Conservation (phyloP, 2,329 filamentous ascomycete species). For the Cordyceps fumosorosea region DNA sequence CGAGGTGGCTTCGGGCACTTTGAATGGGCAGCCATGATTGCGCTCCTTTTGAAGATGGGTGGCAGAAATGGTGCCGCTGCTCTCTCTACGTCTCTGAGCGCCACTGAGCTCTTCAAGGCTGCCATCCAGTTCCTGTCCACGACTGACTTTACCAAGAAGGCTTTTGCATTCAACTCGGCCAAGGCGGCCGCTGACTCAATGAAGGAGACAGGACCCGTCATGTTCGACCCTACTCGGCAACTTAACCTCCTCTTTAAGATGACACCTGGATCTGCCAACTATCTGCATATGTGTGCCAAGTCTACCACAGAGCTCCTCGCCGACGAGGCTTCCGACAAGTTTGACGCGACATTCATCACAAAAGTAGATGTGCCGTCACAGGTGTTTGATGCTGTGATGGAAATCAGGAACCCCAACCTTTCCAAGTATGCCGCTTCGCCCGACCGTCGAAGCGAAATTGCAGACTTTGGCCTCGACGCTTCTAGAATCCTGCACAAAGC, state of each 20-base stretch:
- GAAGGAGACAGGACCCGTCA: constrained; percentile 51
- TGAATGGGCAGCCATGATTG: constrained; percentile 79
- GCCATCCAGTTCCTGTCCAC: constrained; percentile 78
- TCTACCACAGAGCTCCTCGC: constrained; percentile 69
- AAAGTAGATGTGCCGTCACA: constrained; percentile 49
- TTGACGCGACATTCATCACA: constrained; percentile 75
- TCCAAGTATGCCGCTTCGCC: constrained; percentile 22
- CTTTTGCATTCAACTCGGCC: constrained; percentile 44
- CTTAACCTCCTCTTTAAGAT: constrained; percentile 89
- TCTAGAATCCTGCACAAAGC: constrained; percentile 63
- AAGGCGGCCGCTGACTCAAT: constrained; percentile 28
- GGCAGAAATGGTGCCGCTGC: constrained; percentile 63
- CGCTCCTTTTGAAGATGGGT: constrained; percentile 73
- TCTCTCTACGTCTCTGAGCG: constrained; percentile 75
- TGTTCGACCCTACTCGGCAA: constrained; percentile 69
- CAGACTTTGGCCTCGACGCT: constrained; percentile 48
- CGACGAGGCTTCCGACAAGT: constrained; percentile 69
- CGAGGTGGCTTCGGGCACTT: constrained; percentile 87
- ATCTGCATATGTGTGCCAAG: constrained; percentile 68
- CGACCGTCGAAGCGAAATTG: constrained; percentile 37
- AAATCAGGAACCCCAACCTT: constrained; percentile 27
- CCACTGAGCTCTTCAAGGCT: constrained; percentile 92
- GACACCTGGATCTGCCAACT: constrained; percentile 71
- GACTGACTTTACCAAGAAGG: constrained; percentile 63
- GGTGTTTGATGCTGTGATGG: constrained; percentile 44